These are phyloP conservation scores for Mortierella sp. DNA, from an alignment of 371 early-diverging fungal species.

Conservation along the genomic window DNA sequence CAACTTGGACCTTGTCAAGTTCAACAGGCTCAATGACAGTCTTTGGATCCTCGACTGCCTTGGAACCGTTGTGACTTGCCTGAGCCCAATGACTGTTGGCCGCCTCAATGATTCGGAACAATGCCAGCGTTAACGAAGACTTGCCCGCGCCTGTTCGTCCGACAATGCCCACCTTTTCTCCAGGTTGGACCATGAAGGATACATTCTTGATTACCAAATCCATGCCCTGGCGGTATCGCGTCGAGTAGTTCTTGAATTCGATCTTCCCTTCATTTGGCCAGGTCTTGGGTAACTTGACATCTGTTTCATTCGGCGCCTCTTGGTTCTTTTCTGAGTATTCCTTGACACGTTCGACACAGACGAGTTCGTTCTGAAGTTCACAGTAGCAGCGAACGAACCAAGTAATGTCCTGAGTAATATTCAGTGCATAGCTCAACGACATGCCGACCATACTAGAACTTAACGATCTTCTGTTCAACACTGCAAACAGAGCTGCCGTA, in stretches of 20 bases:
- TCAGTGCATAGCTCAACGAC: slow-evolving; percentile 73
- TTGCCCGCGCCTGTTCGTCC: slow-evolving; percentile 73
- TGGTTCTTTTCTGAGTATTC: slow-evolving; percentile 76
- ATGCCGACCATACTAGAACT: slow-evolving; percentile 70
- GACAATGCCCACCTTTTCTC: slow-evolving; percentile 61
- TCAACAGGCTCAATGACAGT: slow-evolving; percentile 2
- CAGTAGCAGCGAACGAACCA: slow-evolving; percentile 78
- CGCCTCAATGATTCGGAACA: slow-evolving; percentile 76
- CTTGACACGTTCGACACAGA: slow-evolving; percentile 84
- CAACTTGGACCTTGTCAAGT: slow-evolving; percentile 8
- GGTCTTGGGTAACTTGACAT: slow-evolving; percentile 48
- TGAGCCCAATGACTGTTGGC: slow-evolving; percentile 61
- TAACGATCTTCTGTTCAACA: slow-evolving; percentile 38
- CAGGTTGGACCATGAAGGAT: slow-evolving; percentile 40
- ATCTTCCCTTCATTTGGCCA: slow-evolving; percentile 80
- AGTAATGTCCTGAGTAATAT: slow-evolving; percentile 69
- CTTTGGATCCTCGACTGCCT: slow-evolving; percentile 19
- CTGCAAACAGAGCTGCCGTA: slow-evolving; percentile 36
- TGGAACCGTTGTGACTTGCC: slow-evolving; percentile 65
- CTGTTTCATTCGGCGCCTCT: slow-evolving; percentile 63
- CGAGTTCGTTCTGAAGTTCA: slow-evolving; percentile 74
- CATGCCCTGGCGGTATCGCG: slow-evolving; percentile 70
- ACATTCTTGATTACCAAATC: slow-evolving; percentile 74
- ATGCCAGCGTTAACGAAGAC: slow-evolving; percentile 64
- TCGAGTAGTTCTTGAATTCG: slow-evolving; percentile 65